Percentiles rank a stretch among this genome's conserved stretches.
phyloP scores from a whole-genome alignment of 2,329 filamentous ascomycete species.

The Magnaporthiopsis rhizophila region DNA sequence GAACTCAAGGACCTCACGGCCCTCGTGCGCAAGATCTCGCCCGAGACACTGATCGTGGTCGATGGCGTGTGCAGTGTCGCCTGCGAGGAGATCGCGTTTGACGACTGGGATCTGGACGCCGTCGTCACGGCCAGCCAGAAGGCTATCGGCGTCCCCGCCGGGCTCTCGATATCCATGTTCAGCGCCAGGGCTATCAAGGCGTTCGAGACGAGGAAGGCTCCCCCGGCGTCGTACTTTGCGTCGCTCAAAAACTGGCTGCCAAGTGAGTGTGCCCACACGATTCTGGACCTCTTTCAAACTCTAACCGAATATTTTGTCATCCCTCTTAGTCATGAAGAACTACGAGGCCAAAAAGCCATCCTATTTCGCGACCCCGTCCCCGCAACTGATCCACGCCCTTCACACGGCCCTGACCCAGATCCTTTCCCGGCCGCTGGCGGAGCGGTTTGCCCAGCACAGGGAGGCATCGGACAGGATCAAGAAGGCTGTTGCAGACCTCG shows the following conservation, averaged over 20 bases:
- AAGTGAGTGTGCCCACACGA: conserved; percentile 42
- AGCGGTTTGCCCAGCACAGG: conserved; percentile 76
- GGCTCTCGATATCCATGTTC: conserved; percentile 88
- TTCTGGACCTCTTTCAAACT: neutral
- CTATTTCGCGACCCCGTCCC: conserved; percentile 95
- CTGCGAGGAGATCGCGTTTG: conserved; percentile 91
- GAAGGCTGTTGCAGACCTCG: conserved; percentile 69
- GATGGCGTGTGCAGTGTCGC: conserved; percentile 97
- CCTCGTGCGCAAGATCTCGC: conserved; percentile 77
- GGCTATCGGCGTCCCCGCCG: conserved; percentile 90
- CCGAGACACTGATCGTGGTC: conserved; percentile 83
- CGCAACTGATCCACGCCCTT: conserved; percentile 86
- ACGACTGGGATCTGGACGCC: conserved; percentile 87
- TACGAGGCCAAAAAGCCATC: conserved; percentile 97
- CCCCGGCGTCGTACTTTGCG: conserved; percentile 84
- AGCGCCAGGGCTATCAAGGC: conserved; percentile 78
- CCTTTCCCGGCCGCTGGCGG: conserved; percentile 66
- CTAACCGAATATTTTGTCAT: neutral
- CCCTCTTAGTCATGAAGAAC: conserved; percentile 78
- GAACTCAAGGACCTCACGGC: conserved; percentile 80
- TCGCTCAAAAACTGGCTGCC: conserved; percentile 97
- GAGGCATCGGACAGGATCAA: conserved; percentile 80
- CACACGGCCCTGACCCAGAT: conserved; percentile 86
- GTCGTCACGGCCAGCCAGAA: conserved; percentile 95
- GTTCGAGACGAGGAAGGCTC: conserved; percentile 72